Percentiles rank a stretch among this genome's conserved stretches.
phyloP scores from a whole-genome alignment of 441 rosid genomes.

The Populus hybrid region DNA sequence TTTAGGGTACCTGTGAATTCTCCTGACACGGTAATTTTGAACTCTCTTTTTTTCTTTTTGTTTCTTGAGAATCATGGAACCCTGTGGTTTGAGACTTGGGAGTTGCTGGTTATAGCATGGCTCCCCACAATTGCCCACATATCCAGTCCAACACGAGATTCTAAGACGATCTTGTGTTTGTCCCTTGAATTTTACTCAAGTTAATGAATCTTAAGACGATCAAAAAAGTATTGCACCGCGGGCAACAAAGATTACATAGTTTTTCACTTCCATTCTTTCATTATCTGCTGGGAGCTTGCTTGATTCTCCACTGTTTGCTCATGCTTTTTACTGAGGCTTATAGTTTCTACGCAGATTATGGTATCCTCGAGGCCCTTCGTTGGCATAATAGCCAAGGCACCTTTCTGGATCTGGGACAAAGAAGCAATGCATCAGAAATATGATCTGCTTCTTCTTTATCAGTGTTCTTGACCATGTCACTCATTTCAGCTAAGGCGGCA shows the following conservation, averaged over 20 bases:
- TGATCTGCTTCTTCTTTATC: slow-evolving; percentile 86
- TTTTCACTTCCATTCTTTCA: not conserved
- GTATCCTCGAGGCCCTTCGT: slow-evolving; percentile 70
- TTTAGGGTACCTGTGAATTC: not conserved
- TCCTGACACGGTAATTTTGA: not conserved
- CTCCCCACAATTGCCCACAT: too few species aligned
- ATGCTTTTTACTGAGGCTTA: not conserved
- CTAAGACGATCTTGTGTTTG: not conserved
- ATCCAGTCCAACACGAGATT: too few species aligned
- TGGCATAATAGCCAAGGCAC: slow-evolving; percentile 69
- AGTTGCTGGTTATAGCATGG: too few species aligned
- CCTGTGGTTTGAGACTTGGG: too few species aligned
- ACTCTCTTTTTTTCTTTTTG: not conserved
- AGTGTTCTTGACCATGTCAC: slow-evolving; percentile 87
- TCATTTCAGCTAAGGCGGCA: slow-evolving; percentile 28
- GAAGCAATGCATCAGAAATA: slow-evolving; percentile 63
- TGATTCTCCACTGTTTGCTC: not conserved
- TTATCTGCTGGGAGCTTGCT: slow-evolving; percentile 5
- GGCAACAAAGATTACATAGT: not conserved
- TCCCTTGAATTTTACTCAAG: not conserved
- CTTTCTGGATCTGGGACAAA: slow-evolving; percentile 69
- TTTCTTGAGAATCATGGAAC: not conserved
- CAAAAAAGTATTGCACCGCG: not conserved
- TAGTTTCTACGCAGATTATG: slow-evolving; percentile 55
- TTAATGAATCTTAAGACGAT: not conserved